Evolutionary conservation across 139 green algal genomes (phyloP), one percentile per base, ranked within the genome.

Genomic region (Closterium sp.): DNA sequence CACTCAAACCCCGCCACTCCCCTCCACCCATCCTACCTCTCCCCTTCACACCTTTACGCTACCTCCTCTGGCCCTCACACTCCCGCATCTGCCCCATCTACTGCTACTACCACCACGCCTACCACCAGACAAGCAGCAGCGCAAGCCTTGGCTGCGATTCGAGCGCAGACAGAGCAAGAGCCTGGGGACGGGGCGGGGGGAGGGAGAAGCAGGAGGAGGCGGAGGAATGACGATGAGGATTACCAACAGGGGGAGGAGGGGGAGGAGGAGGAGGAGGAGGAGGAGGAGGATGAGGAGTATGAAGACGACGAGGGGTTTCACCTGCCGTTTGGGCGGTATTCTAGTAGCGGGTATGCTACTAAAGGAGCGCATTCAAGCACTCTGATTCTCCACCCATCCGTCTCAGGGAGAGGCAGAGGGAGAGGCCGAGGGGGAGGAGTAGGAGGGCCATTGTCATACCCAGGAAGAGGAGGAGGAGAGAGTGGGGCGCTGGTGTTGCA

Each of bases 121-220:
- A 92, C 90, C 10, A 92, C 90, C 27, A 85, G 91, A 34, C 88
- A 93, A 17, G 91, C 91, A 90, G 91, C 91, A 31, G 91, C 91
- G 27, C 88, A 93, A 17, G 91, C 91, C 0, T 70, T 93, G 32
- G 91, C 91, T 21, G 91, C 91, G 27, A 93, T 93, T 38, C 29
- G 91, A 30, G 91, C 91, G 10, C 91, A 93, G 91, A 28, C 91
- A 50, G 91, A 93, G 31, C 62, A 79, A 6, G 62, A 79, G 62
- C 62, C 62, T 27, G 13, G 13, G 62, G 62, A 79, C 4, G 62
- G 62, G 17, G 62, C 19, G 62, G 62, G 88, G 2, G 28, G 85
- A 79, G 62, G 62, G 62, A 79, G 62, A 79, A 79, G 62, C 62
- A 79, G 62, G 62, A 79, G 62, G 62, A 79, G 62, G 62, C 17